Percentiles rank a stretch among this genome's conserved stretches.
phyloP scores from a whole-genome alignment of 208 protist species.

The Willaertia magna region DNA sequence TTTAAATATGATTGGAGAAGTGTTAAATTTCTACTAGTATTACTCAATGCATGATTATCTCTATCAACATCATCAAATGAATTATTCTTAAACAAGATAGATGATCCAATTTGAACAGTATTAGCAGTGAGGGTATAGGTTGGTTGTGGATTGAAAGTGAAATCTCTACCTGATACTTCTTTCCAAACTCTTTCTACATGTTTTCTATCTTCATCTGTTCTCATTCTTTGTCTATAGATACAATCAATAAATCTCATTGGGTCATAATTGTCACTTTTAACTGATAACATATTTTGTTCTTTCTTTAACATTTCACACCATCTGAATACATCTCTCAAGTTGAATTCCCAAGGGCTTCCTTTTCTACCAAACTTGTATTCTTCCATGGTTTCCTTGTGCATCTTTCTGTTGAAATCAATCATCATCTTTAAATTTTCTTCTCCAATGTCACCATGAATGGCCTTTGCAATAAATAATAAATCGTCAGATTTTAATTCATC shows the following conservation, averaged over 20 bases:
- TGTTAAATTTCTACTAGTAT: background rate
- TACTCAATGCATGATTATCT: background rate
- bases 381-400: constrained; percentile 76
- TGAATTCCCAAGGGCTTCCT: constrained; percentile 73
- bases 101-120: constrained; percentile 32
- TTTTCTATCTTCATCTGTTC: constrained; percentile 39
- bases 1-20: constrained; percentile 29
- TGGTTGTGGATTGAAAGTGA: constrained; percentile 14
- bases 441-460: constrained; percentile 58
- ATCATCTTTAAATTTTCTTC: constrained; percentile 56
- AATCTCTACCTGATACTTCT: background rate
- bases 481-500: constrained; percentile 65
- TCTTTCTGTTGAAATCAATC: constrained; percentile 78
- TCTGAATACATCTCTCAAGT: constrained; percentile 97
- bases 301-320: constrained; percentile 81
- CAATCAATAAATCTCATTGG: constrained; percentile 35
- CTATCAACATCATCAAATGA: background rate
- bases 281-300: constrained; percentile 7
- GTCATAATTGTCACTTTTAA: background rate
- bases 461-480: constrained; percentile 57
- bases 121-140: constrained; percentile 29
- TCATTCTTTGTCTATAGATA: constrained; percentile 54
- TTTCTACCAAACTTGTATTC: background rate
- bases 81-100: constrained; percentile 6
- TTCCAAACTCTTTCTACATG: constrained; percentile 31